phyloP scores from a whole-genome alignment of 495 filamentous ascomycete species.

The Aspergillus hancockii region DNA sequence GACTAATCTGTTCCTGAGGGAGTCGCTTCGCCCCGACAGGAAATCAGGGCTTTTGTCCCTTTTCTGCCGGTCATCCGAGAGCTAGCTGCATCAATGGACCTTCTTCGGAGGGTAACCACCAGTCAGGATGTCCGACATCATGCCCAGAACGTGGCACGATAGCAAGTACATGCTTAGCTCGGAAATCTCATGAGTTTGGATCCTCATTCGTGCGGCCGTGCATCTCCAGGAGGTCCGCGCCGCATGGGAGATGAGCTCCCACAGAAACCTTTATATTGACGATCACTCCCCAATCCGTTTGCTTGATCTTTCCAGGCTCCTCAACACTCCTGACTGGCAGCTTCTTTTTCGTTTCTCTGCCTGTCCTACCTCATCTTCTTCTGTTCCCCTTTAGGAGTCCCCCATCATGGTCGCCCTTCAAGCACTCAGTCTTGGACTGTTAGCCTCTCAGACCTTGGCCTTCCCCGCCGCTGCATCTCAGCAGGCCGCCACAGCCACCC shows the following conservation, averaged over 20 bases:
- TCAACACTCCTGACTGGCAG: neutral
- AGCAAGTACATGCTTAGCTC: constrained; percentile 1
- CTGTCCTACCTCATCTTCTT: neutral
- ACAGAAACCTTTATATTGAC: constrained; percentile 7
- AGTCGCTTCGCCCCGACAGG: constrained; percentile 4
- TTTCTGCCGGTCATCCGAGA: constrained; percentile 5
- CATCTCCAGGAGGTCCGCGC: neutral
- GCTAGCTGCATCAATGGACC: neutral
- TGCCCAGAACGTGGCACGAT: neutral
- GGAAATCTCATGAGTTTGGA: neutral
- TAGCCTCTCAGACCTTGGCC: constrained; percentile 15
- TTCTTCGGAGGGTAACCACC: neutral
- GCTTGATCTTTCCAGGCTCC: constrained; percentile 1
- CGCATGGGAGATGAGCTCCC: neutral
- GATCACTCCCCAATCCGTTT: constrained; percentile 1
- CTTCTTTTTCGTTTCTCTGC: neutral
- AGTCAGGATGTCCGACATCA: neutral
- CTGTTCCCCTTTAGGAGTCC: neutral
- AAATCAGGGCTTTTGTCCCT: constrained; percentile 9
- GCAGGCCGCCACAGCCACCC: constrained; percentile 9
- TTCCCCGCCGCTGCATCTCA: constrained; percentile 11
- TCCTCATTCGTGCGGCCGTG: neutral
- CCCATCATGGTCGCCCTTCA: constrained; percentile 23
- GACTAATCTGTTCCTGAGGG: neutral
- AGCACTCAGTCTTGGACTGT: constrained; percentile 13